Conservation (phyloP, 345 rosid genomes). For the Syzygium oleosum region DNA sequence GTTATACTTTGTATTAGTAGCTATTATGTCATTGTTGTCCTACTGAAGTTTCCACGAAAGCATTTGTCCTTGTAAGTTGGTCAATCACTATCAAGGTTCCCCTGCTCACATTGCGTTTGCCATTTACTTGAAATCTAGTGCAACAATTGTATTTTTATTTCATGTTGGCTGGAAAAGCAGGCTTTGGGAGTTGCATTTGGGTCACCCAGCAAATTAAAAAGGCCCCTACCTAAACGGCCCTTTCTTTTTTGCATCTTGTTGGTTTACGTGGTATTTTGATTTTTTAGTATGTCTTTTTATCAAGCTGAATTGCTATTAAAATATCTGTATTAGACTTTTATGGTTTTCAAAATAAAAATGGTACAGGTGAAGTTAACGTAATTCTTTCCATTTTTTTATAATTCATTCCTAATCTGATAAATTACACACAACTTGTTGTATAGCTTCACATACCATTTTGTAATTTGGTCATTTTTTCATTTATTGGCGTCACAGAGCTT, state of each 20-base stretch:
- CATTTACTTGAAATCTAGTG: neutral
- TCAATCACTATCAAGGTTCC: neutral
- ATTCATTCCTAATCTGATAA: neutral
- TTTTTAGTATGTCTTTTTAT: neutral
- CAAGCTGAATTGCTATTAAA: neutral
- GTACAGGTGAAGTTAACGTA: neutral
- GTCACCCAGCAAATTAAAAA: neutral
- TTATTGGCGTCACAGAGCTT: constrained; percentile 50
- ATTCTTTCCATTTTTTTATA: neutral
- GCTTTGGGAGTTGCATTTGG: neutral
- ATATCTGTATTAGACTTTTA: neutral
- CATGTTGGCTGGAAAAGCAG: neutral
- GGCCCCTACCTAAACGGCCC: neutral
- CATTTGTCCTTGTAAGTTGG: neutral
- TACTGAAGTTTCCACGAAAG: neutral
- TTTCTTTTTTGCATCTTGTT: neutral
- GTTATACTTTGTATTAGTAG: neutral
- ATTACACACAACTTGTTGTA: neutral
- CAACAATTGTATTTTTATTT: neutral
- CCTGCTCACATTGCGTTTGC: neutral
- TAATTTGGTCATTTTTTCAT: neutral
- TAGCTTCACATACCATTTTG: neutral
- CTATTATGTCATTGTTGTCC: neutral
- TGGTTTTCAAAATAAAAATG: neutral
- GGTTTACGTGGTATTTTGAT: neutral